Conservation (phyloP, 345 rosid species). For the Odontarrhena argentea region DNA sequence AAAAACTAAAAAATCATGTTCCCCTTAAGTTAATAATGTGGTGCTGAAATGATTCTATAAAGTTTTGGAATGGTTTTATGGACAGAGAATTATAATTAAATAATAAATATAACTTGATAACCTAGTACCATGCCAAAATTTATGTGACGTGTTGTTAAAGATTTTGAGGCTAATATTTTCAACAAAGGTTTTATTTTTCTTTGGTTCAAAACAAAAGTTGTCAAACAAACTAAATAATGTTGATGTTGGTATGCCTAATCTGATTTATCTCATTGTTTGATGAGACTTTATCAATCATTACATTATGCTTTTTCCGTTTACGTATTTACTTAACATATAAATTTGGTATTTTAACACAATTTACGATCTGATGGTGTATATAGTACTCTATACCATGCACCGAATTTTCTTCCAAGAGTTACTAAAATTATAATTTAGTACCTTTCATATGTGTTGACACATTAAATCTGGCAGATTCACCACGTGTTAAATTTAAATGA, state of each 20-base stretch:
- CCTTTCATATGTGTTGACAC: background rate
- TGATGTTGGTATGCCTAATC: background rate
- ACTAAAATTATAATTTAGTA: too few species aligned
- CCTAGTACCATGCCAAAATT: too few species aligned
- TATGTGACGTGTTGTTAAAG: too few species aligned
- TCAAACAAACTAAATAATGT: background rate
- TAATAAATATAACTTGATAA: too few species aligned
- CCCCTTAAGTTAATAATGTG: too few species aligned
- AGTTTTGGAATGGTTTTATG: too few species aligned
- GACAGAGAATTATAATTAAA: too few species aligned
- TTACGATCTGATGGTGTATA: background rate
- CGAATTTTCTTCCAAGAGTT: background rate
- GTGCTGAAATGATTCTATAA: too few species aligned
- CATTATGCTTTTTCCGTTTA: conserved; percentile 26
- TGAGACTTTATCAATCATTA: background rate
- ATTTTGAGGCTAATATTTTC: background rate
- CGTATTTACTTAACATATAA: conserved; percentile 19
- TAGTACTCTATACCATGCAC: background rate
- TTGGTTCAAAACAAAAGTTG: background rate
- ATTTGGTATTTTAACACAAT: conserved; percentile 33
- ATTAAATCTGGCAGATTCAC: conserved; percentile 5
- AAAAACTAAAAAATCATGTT: too few species aligned
- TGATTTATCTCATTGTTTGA: background rate
- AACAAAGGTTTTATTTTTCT: background rate
- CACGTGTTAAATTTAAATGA: conserved; percentile 1